Conservation (phyloP, 2,329 filamentous ascomycete genomes). For the Fonsecaea monophora region DNA sequence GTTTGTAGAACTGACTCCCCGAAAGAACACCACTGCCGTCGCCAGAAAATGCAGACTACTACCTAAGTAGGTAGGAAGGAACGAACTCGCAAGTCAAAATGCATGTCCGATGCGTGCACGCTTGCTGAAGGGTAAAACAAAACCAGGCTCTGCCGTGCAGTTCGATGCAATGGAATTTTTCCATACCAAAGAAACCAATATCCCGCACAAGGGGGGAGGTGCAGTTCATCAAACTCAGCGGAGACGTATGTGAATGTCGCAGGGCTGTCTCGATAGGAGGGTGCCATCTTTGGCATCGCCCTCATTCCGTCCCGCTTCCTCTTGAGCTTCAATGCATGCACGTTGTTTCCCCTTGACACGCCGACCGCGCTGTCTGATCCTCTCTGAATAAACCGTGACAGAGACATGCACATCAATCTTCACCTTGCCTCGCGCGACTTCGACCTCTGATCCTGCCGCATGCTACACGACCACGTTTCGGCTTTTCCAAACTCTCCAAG, state of each 20-base stretch:
- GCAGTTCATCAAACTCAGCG: background rate
- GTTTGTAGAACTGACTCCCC: too few relatives aligned
- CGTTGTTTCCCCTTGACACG: background rate
- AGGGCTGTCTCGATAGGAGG: background rate
- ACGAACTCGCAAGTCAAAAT: background rate
- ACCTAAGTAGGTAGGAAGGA: background rate
- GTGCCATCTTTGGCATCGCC: background rate
- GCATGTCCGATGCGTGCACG: background rate
- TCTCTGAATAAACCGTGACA: constrained; percentile 7
- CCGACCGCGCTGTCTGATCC: background rate
- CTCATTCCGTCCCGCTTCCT: background rate
- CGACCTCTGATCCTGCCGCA: constrained; percentile 1
- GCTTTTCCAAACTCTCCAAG: constrained; percentile 84
- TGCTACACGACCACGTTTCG: constrained; percentile 72
- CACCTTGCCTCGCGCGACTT: too few relatives aligned
- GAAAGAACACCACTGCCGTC: background rate
- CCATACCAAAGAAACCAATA: background rate
- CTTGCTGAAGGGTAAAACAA: background rate
- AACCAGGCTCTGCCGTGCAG: background rate
- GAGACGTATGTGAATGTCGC: constrained; percentile 9
- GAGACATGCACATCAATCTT: constrained; percentile 21
- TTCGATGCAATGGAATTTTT: background rate
- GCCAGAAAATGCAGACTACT: background rate
- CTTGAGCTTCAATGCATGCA: background rate
- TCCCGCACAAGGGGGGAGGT: background rate